phyloP scores from a whole-genome alignment of 257 asterid species.

The Gardenia jasminoides region DNA sequence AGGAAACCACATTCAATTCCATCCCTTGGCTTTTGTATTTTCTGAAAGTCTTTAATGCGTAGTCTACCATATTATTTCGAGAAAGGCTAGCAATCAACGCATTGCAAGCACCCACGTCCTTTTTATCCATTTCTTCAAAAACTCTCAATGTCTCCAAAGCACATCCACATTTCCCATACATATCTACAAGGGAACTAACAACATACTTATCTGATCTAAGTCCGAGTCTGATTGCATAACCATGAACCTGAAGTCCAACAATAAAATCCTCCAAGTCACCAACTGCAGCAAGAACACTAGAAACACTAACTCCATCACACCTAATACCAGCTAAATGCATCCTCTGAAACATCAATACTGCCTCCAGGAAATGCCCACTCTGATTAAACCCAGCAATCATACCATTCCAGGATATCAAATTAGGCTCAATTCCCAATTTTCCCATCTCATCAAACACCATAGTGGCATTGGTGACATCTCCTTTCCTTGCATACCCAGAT shows the following conservation, averaged over 20 bases:
- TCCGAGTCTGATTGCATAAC: constrained; percentile 60
- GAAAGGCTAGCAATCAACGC: constrained; percentile 76
- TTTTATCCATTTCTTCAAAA: constrained; percentile 50
- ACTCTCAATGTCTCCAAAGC: constrained; percentile 50
- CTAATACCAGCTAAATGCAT: constrained; percentile 59
- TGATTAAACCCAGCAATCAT: constrained; percentile 93
- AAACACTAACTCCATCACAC: constrained; percentile 66
- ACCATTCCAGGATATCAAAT: constrained; percentile 83
- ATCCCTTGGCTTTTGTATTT: constrained; percentile 37
- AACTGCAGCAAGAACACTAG: constrained; percentile 84
- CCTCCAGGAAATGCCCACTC: constrained; percentile 61
- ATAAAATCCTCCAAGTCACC: constrained; percentile 53
- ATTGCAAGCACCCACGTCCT: constrained; percentile 68
- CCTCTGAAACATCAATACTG: constrained; percentile 52
- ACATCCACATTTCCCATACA: constrained; percentile 71
- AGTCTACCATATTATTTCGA: constrained; percentile 69
- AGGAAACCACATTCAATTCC: constrained; percentile 81
- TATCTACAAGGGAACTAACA: constrained; percentile 69
- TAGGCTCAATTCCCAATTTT: constrained; percentile 54
- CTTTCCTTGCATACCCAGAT: constrained; percentile 76
- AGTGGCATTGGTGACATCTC: constrained; percentile 52
- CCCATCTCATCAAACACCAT: constrained; percentile 43
- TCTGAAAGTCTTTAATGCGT: constrained; percentile 56
- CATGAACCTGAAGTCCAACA: constrained; percentile 70
- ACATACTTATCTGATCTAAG: constrained; percentile 57